Conservation (phyloP, 805 yeast species). For the Pichia manshurica region DNA sequence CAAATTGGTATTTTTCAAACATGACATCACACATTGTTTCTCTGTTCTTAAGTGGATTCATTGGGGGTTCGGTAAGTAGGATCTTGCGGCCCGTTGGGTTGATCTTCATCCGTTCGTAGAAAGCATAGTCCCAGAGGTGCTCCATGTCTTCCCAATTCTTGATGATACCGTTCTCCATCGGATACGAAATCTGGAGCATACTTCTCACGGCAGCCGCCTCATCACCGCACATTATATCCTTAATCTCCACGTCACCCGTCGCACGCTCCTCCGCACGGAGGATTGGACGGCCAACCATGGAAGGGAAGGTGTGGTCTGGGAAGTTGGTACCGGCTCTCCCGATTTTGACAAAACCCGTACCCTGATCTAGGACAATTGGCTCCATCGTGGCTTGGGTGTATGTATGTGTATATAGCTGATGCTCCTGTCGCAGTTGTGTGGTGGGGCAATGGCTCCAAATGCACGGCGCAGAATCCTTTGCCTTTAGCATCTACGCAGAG, state of each 20-base stretch:
- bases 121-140: conserved; percentile 95
- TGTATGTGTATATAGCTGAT: neutral
- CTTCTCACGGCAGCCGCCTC: conserved; percentile 92
- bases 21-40: conserved; percentile 88
- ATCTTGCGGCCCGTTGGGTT: conserved; percentile 73
- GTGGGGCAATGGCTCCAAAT: too few species aligned
- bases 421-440: neutral
- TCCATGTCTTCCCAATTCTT: conserved; percentile 99
- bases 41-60: conserved; percentile 89
- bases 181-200: conserved; percentile 87
- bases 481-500: too few species aligned
- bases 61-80: conserved; percentile 93
- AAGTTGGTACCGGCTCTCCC: conserved; percentile 96
- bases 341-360: conserved; percentile 96
- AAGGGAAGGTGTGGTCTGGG: conserved; percentile 95
- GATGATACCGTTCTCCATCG: conserved; percentile 98
- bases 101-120: conserved; percentile 81
- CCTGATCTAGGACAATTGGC: conserved; percentile 84
- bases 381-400: conserved; percentile 3
- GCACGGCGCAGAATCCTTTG: too few species aligned
- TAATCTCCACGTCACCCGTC: conserved; percentile 62
- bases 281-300: conserved; percentile 96
- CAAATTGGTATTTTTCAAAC: conserved; percentile 86
- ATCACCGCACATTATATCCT: conserved; percentile 96
- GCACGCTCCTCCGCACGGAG: conserved; percentile 92